Evolutionary conservation across 768 basidiomycete species (phyloP), one percentile per base, ranked within the genome.

Genomic region (Tulasnella sp.): DNA sequence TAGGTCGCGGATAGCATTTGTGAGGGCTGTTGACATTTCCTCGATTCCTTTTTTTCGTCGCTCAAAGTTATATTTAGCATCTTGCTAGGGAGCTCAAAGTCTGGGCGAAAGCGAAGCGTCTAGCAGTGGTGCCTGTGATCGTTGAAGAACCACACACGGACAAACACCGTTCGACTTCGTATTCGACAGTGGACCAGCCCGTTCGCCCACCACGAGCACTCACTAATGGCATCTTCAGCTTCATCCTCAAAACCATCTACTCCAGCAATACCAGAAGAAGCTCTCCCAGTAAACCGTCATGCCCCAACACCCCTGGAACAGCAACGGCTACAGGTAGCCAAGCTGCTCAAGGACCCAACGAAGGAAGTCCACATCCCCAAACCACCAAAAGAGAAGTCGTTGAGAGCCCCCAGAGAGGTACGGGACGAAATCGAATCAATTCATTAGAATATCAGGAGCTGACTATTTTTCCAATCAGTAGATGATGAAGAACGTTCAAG

Each of bases 401-500:
- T 98, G 38, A 86, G 95, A 25, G 86, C 96, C 0, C 86, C 96
- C 11, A 87, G 93, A 70, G 97, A 86, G 78, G 85, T 85, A 54
- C 42, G 34, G n/a, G 22, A 39, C 29, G 58, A 36, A 38, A 12
- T 68, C 12, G 34, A 34, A 15, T 72, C 7, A 34, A 9, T n/a
- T 34, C 7, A 25, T 25, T 25, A 1, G 58, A 64, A 9, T 15
- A 64, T 37, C 36, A 19, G 22, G 19, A 68, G 52, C 54, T 76
- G 22, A 76, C 67, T 39, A n/a, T 49, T 15, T 17, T 34, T 70
- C n/a, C 14, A 39, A 34, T 31, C 12, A 64, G 58, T 72, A 95
- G 82, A 95, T 95, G 93, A 98, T 99, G 93, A 98, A 97, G 87
- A 99, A 99, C 80, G 97, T 99, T 8, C 96, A 98, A 83, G 97